phyloP scores from a whole-genome alignment of 805 yeast species.

The Saccharomycopsis vini region DNA sequence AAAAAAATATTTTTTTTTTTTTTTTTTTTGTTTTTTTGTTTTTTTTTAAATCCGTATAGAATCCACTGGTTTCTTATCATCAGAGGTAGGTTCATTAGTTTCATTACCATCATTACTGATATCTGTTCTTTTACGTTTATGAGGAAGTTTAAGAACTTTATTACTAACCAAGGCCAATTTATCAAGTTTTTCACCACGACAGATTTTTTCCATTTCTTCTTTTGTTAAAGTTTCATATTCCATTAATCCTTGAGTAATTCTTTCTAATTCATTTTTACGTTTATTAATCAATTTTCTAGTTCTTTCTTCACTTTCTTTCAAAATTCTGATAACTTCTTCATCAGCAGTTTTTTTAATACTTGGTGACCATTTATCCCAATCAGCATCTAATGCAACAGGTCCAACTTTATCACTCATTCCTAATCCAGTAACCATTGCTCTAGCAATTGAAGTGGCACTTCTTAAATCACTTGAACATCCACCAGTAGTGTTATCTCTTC shows the following conservation, averaged over 20 bases:
- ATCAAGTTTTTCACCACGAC: conserved; percentile 66
- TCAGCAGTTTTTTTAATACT: conserved; percentile 85
- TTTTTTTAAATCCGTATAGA: no score
- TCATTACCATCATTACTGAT: no score
- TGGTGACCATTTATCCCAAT: conserved; percentile 94
- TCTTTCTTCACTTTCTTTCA: conserved; percentile 71
- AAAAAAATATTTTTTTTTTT: no score
- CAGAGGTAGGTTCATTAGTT: no score
- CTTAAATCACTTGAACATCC: conserved; percentile 92
- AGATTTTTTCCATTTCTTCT: conserved; percentile 82
- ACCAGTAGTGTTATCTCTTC: conserved; percentile 84
- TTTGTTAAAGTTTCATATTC: conserved; percentile 92
- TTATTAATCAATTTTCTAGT: conserved; percentile 59
- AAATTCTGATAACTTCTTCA: conserved; percentile 71
- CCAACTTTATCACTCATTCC: conserved; percentile 96
- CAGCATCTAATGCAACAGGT: conserved; percentile 80
- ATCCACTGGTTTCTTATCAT: no score
- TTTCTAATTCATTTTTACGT: conserved; percentile 59
- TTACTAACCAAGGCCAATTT: conserved; percentile 65
- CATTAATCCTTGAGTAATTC: conserved; percentile 86
- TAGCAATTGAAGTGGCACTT: conserved; percentile 84
- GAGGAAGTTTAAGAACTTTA: conserved; percentile 57
- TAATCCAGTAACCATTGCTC: conserved; percentile 93
- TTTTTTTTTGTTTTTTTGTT: no score
- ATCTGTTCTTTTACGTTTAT: conserved; percentile 1